These are phyloP conservation scores for Calonectria multiphialidica DNA, from an alignment of 2,329 filamentous ascomycete genomes.

Conservation along the genomic window DNA sequence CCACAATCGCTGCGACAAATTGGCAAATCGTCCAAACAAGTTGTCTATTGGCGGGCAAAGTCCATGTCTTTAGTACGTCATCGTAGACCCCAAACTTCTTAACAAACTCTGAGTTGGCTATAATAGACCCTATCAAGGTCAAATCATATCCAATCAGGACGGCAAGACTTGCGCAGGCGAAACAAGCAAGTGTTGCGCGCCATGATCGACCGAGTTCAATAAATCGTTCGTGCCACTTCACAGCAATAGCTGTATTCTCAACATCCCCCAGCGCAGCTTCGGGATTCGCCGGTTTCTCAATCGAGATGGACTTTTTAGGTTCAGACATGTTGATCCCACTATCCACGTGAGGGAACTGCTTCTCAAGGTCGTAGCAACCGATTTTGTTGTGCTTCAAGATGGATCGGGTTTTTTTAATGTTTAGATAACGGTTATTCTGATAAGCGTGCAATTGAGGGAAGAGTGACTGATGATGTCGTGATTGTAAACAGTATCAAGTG, in stretches of 20 bases:
- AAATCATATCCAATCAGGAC: neutral
- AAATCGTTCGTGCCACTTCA: neutral
- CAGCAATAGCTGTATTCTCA: neutral
- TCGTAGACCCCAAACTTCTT: neutral
- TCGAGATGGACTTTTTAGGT: neutral
- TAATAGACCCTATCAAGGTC: neutral
- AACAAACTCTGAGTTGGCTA: neutral
- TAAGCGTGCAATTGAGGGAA: too few relatives aligned
- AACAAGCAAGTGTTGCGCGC: neutral
- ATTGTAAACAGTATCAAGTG: too few relatives aligned
- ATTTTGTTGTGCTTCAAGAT: too few relatives aligned
- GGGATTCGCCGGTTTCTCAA: neutral
- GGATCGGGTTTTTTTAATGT: too few relatives aligned
- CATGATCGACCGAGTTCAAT: neutral
- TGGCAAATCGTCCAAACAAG: neutral
- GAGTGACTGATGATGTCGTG: neutral
- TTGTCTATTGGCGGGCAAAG: neutral
- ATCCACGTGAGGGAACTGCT: too few relatives aligned
- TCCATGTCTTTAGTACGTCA: neutral
- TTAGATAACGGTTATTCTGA: too few relatives aligned
- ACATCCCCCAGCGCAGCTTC: neutral
- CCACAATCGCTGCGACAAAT: neutral
- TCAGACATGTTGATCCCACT: neutral
- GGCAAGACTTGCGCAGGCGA: neutral
- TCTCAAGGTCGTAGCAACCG: too few relatives aligned